Conservation (phyloP, 768 basidiomycete species). For the Mycena kentingensis region DNA sequence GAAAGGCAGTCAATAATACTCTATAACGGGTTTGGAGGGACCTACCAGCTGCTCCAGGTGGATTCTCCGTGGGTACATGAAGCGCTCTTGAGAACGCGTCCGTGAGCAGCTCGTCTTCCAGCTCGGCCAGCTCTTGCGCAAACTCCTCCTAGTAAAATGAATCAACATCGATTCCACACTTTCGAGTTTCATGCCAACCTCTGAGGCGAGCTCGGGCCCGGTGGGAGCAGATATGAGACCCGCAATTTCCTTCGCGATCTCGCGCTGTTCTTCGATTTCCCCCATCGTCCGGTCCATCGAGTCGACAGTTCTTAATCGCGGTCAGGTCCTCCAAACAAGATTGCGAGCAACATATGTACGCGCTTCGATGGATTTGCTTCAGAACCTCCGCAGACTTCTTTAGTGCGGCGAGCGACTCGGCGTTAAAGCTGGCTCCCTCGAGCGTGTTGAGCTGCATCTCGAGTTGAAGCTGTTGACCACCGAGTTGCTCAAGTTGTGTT, state of each 20-base stretch:
- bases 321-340: background rate
- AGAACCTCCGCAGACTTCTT: conserved; percentile 90
- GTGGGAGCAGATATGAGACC: conserved; percentile 78
- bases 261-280: conserved; percentile 84
- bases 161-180: conserved; percentile 4
- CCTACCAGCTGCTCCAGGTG: conserved; percentile 45
- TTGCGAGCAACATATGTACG: conserved; percentile 56
- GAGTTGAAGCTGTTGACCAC: conserved; percentile 83
- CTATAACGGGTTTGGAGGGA: too few relatives aligned
- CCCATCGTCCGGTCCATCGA: conserved; percentile 90
- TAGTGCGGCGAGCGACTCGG: conserved; percentile 95
- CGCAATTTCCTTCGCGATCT: conserved; percentile 88
- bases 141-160: conserved; percentile 64
- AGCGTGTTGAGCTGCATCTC: conserved; percentile 95
- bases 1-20: background rate
- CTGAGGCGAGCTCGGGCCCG: conserved; percentile 62
- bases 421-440: conserved; percentile 97
- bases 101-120: conserved; percentile 88
- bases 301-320: conserved; percentile 79
- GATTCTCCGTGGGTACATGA: conserved; percentile 82
- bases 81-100: conserved; percentile 82
- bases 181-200: conserved; percentile 47
- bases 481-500: conserved; percentile 78
- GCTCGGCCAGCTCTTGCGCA: conserved; percentile 74
- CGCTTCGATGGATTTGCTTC: conserved; percentile 81